phyloP scores from a whole-genome alignment of 495 filamentous ascomycete genomes.

The Xanthoparmelia taractica region DNA sequence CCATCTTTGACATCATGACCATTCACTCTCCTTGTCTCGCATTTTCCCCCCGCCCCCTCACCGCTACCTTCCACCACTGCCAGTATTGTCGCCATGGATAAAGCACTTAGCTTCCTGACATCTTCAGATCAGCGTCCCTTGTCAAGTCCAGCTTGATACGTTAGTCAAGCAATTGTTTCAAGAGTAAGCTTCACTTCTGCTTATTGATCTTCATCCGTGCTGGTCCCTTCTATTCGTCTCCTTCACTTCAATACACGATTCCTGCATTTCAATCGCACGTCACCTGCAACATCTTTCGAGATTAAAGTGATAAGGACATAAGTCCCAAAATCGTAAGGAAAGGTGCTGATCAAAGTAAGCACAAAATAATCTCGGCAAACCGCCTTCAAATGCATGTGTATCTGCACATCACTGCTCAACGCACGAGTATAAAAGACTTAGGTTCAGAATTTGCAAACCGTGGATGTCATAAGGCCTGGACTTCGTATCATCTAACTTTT shows the following conservation, averaged over 20 bases:
- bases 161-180: neutral
- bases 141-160: neutral
- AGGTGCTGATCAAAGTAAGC: neutral
- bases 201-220: neutral
- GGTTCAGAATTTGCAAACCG: no score
- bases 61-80: neutral
- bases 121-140: neutral
- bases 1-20: neutral
- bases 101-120: neutral
- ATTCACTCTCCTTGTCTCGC: neutral
- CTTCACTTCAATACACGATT: no score
- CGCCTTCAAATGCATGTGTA: neutral
- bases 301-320: neutral
- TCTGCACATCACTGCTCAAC: neutral
- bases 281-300: neutral
- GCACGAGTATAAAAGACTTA: neutral
- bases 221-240: no score
- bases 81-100: neutral
- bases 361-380: neutral
- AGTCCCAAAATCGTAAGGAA: neutral
- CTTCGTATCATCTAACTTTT: neutral
- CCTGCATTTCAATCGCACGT: neutral
- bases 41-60: neutral
- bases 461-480: neutral
- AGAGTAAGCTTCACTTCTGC: neutral